Evolutionary conservation across 495 filamentous ascomycete species (phyloP).

Genomic region (Cryomyces minteri): DNA sequence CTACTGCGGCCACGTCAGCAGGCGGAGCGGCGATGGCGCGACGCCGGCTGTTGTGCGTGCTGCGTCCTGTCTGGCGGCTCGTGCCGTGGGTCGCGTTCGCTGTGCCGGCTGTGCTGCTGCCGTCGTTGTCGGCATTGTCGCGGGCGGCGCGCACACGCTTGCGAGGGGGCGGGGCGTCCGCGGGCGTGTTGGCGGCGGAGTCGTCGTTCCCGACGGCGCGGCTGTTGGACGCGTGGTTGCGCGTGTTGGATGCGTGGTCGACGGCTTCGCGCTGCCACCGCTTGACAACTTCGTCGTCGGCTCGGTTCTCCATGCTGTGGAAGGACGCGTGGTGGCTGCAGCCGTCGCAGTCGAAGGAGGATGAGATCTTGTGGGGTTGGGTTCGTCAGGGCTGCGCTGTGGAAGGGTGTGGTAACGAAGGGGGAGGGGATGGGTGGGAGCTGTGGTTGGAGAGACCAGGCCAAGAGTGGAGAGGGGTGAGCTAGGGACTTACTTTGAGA

Average conservation of each 20-base stretch:
- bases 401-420: too few relatives aligned
- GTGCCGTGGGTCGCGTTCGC: background rate
- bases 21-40: background rate
- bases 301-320: conserved; percentile 30
- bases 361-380: conserved; percentile 12
- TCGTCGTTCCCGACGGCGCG: background rate
- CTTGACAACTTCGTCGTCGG: conserved; percentile 26
- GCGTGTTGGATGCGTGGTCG: background rate
- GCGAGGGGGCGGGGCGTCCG: background rate
- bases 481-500: conserved; percentile 21
- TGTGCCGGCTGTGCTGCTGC: background rate
- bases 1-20: too few relatives aligned
- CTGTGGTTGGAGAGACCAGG: too few relatives aligned
- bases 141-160: background rate
- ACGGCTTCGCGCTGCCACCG: conserved; percentile 20
- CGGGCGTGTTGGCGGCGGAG: background rate
- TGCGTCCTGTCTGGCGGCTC: background rate
- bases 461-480: too few relatives aligned
- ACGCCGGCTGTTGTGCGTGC: background rate
- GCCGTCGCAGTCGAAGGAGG: conserved; percentile 34
- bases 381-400: background rate
- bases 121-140: background rate
- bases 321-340: conserved; percentile 36
- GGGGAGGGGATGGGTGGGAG: too few relatives aligned
- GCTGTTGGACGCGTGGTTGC: background rate